Base-by-base conservation (phyloP, 768 basidiomycete species). In the Lyophyllum semitale region DNA sequence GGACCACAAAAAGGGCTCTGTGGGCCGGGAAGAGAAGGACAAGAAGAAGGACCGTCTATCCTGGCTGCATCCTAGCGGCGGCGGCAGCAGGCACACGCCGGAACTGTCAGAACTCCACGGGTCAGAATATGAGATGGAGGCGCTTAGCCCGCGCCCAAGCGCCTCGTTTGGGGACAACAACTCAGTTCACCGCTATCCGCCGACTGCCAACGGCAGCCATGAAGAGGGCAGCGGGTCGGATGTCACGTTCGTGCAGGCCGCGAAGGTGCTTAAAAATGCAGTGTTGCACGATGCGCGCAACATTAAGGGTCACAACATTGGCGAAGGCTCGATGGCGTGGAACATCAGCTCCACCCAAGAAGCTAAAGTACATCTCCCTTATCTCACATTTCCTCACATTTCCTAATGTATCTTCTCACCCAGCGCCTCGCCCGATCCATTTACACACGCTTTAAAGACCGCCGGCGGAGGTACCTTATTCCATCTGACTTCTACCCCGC, bases 231-330 rank as follows among this genome's bases (percentile, higher is more conserved):
- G 57, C 32, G 35, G 63, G 35, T 46, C 59, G 25, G 78, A 77
- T 12, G 73, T 74, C 9, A 78, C 78, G 1, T 65, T 84, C 17
- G 68, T 79, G 18, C 75, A 79, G 32, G 88, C 87, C 9, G 89
- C 85, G 1, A 87, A 81, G 65, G 83, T 75, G 9, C 58, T 91
- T 37, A 89, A 84, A 70, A 78, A 79, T n/a, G 86, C 85, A 1
- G 77, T 90, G 7, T 68, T 91, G 38, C 89, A 91, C 62, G 89
- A 91, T 68, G 89, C 89, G 26, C 80, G 89, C 15, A 88, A 89
- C 61, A 75, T 91, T 54, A 74, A 70, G 48, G 84, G 86, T 11
- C 74, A 74, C 17, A 76, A 74, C 25, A 73, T 77, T 32, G 74
- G 71, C 22, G 66, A 70, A 9, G 76, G 64, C 15, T 74, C 73